Base-by-base conservation (phyloP, 2,329 filamentous ascomycete genomes). In the Beauveria australis region DNA sequence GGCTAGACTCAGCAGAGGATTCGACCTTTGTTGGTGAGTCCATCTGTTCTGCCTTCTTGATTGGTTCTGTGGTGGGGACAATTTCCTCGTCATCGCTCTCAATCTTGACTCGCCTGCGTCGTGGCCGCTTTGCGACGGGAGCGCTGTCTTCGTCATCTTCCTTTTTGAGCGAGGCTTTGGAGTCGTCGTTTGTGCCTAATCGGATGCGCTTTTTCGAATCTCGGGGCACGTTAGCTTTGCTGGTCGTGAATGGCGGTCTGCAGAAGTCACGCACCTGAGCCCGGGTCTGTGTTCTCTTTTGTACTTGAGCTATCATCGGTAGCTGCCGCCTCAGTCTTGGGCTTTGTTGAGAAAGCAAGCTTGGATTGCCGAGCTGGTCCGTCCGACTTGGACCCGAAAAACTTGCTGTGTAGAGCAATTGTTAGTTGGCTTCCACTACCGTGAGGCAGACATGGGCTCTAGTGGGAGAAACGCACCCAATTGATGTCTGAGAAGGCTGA, bases 301-400 rank as follows among this genome's bases (percentile, higher is more conserved):
- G 67, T 64, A 53, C 66, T 71, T 46, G 47, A 67, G 56, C 68
- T 66, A 57, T 65, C 66, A 9, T 69, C 69, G 16, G 59, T 64
- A n/a, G 41, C n/a, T 5, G 68, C 67, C 28, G 71, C 67, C 52
- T 74, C 66, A 57, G 67, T 68, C 62, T 73, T 74, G 55, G 73
- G 70, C 69, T 84, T 85, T 53, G 84, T 86, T 41, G 86, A 85
- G 69, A 96, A 96, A 0, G 88, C 82, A 44, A 96, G 77, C 66
- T 87, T 94, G 1, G 89, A 88, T 73, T 96, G 91, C 71, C 91
- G 88, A 43, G 82, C 80, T 14, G 85, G 83, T 19, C 82, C 65
- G 5, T 66, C 77, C 0, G 81, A 74, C 66, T 81, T 82, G 5
- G 80, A 73, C 55, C 85, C 87, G 71, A 97, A 96, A 77, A 96